Conservation (phyloP, 495 filamentous ascomycete species). For the Hapsidospora chrysogenum region DNA sequence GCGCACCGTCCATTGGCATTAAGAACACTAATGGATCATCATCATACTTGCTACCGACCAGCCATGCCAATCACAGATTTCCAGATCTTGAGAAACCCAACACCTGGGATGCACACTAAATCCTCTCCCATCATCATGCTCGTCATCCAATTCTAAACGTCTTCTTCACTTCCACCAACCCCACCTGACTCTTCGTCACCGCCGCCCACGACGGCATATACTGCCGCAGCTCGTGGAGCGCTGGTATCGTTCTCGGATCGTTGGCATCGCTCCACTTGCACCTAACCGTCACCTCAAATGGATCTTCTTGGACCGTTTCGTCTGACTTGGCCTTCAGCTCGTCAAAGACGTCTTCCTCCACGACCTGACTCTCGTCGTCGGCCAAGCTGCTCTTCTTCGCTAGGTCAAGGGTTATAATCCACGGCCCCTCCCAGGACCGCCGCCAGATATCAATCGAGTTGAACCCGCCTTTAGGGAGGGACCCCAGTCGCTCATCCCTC, state of each 20-base stretch:
- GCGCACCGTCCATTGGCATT: too few relatives aligned
- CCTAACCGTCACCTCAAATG: conserved; percentile 54
- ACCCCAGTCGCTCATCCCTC: conserved; percentile 38
- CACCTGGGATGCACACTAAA: background rate
- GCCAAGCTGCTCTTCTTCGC: conserved; percentile 9
- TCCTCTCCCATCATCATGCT: background rate
- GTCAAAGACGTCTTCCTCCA: conserved; percentile 10
- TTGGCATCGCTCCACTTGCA: conserved; percentile 89
- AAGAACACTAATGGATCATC: background rate
- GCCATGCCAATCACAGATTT: background rate
- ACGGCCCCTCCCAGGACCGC: conserved; percentile 53
- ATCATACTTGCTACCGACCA: background rate
- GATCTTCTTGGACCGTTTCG: conserved; percentile 13
- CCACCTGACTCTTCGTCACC: conserved; percentile 56
- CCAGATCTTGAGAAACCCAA: background rate
- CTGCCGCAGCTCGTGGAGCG: conserved; percentile 62
- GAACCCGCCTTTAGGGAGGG: conserved; percentile 25
- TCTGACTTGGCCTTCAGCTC: too few relatives aligned
- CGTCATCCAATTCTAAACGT: conserved; percentile 14
- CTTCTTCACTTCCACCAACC: conserved; percentile 58
- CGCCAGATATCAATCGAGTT: conserved; percentile 45
- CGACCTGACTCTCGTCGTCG: conserved; percentile 5
- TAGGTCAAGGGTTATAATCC: conserved; percentile 67
- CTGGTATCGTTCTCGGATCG: conserved; percentile 52
- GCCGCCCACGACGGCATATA: conserved; percentile 69